Percentiles rank a stretch among this genome's conserved stretches.
Conservation (phyloP, 2,329 filamentous ascomycete species). For the Leptographium wingfieldii region DNA sequence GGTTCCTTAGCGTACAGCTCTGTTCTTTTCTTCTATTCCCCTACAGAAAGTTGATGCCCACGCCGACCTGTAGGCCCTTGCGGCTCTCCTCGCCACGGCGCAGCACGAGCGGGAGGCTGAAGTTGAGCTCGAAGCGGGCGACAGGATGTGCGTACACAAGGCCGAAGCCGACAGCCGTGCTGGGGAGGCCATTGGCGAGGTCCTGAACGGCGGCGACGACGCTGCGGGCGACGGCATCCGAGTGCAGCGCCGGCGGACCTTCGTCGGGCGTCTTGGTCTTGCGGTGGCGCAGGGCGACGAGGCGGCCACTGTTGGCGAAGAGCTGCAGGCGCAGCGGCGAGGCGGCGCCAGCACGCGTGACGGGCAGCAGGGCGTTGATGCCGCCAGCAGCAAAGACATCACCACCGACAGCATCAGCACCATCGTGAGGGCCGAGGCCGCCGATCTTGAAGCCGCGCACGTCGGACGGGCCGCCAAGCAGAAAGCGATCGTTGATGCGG, state of each 20-base stretch:
- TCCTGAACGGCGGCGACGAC: constrained; percentile 53
- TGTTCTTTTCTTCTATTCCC: not conserved
- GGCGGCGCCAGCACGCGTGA: constrained; percentile 70
- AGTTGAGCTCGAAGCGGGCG: constrained; percentile 91
- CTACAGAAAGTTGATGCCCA: constrained; percentile 90
- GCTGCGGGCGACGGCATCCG: constrained; percentile 35
- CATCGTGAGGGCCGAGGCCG: constrained; percentile 80
- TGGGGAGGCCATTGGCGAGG: constrained; percentile 64
- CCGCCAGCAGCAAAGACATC: constrained; percentile 86
- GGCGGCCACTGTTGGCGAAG: constrained; percentile 80
- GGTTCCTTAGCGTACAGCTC: not conserved
- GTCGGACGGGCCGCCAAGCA: constrained; percentile 86
- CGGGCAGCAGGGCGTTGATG: constrained; percentile 70
- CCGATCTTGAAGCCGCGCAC: constrained; percentile 86
- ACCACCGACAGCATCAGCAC: constrained; percentile 73
- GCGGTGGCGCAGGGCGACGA: constrained; percentile 57
- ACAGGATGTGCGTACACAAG: constrained; percentile 91
- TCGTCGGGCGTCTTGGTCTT: not conserved
- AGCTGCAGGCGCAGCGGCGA: constrained; percentile 78
- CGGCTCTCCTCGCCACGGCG: constrained; percentile 74
- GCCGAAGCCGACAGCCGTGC: constrained; percentile 74
- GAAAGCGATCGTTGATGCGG: constrained; percentile 86
- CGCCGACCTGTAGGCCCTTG: constrained; percentile 90
- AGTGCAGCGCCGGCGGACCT: constrained; percentile 24
- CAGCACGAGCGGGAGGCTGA: constrained; percentile 73